phyloP scores from a whole-genome alignment of 176 grass and related monocot genomes.

The Stipa capillata region DNA sequence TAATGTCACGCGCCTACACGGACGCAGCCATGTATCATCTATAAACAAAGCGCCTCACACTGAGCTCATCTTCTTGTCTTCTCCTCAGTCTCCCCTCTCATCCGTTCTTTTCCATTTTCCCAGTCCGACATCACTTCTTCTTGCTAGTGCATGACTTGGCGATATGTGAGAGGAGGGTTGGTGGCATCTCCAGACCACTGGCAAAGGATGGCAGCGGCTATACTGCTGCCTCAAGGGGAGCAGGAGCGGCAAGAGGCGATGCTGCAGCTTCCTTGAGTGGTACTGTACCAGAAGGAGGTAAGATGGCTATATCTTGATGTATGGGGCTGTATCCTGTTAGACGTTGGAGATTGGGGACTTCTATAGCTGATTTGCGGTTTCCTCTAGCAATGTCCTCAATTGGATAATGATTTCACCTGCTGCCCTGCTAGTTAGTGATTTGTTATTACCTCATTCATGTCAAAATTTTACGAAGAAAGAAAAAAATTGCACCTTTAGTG shows the following conservation, averaged over 20 bases:
- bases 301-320: neutral
- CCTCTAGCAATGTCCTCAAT: neutral
- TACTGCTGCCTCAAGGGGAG: neutral
- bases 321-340: neutral
- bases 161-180: neutral
- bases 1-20: neutral
- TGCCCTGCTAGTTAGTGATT: neutral
- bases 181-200: neutral
- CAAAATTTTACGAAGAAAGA: neutral
- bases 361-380: neutral
- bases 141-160: constrained; percentile 6
- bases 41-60: neutral
- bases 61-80: neutral
- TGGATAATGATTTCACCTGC: neutral
- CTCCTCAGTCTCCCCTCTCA: neutral
- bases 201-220: neutral
- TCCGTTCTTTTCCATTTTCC: neutral
- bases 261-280: neutral
- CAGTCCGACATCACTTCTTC: constrained; percentile 4
- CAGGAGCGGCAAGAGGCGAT: neutral
- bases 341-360: neutral
- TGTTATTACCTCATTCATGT: neutral
- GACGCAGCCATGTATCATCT: neutral
- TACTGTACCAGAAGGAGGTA: neutral
- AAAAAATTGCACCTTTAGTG: neutral